phyloP scores from a whole-genome alignment of 192 early-diverging fungal species.

The Coemansia sp. region DNA sequence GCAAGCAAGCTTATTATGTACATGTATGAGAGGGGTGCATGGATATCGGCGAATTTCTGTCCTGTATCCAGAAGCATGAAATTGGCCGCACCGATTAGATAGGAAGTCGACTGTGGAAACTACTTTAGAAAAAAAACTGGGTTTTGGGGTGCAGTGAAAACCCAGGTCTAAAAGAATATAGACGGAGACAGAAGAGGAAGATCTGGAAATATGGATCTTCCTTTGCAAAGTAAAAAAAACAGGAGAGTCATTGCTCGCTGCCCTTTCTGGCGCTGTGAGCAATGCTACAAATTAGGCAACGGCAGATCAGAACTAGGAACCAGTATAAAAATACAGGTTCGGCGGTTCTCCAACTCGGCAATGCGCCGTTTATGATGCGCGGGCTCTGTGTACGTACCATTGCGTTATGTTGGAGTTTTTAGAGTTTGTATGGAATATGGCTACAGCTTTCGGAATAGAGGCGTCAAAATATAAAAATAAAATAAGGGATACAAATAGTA shows the following conservation, averaged over 20 bases:
- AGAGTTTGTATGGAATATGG: neutral
- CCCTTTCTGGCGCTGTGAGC: neutral
- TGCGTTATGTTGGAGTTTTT: neutral
- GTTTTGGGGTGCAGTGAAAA: too few relatives aligned
- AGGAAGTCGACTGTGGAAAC: too few relatives aligned
- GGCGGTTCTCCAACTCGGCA: neutral
- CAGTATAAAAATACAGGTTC: neutral
- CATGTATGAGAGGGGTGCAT: neutral
- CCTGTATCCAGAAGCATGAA: too few relatives aligned
- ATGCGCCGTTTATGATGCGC: neutral
- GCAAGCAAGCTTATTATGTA: neutral
- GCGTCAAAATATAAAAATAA: neutral
- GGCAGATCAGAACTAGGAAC: neutral
- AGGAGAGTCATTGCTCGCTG: neutral
- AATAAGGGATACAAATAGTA: constrained; percentile 2
- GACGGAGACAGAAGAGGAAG: neutral
- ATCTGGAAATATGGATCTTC: neutral
- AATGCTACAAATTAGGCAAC: too few relatives aligned
- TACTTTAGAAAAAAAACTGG: too few relatives aligned
- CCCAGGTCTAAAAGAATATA: neutral
- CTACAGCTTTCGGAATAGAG: neutral
- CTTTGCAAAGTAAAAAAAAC: neutral
- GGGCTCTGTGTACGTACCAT: neutral
- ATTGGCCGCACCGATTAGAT: too few relatives aligned
- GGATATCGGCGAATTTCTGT: neutral